These are phyloP conservation scores for Isochrysis galbana DNA, from an alignment of 78 protist genomes.

Conservation along the genomic window DNA sequence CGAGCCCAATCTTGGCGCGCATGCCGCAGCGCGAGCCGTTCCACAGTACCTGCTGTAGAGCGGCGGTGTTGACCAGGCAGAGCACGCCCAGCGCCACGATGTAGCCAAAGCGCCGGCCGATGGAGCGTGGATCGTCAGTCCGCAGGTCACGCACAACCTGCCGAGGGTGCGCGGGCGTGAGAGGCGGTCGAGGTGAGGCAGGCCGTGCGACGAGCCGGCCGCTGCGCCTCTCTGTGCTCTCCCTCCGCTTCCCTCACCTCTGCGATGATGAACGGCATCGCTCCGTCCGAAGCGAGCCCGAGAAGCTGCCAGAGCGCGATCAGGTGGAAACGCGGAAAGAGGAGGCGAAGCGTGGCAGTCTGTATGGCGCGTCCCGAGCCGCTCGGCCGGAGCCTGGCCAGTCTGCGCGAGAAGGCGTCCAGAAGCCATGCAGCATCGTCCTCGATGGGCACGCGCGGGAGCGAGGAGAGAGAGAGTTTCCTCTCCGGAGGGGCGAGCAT, in stretches of 20 bases:
- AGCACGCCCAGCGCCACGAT: background rate
- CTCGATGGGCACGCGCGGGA: background rate
- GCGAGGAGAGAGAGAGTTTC: background rate
- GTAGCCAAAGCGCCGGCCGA: background rate
- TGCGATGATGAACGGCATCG: background rate
- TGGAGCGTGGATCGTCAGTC: background rate
- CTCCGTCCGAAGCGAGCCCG: background rate
- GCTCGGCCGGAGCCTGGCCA: background rate
- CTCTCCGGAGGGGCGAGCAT: background rate
- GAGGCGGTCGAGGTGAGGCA: too few relatives aligned
- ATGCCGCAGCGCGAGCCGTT: background rate
- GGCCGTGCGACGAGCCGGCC: too few relatives aligned
- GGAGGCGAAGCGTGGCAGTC: background rate
- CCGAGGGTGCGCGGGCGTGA: too few relatives aligned
- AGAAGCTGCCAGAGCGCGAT: background rate
- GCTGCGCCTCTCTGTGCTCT: too few relatives aligned
- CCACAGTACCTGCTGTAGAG: constrained; percentile 12
- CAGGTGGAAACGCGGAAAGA: background rate
- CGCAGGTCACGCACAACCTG: constrained; percentile 4
- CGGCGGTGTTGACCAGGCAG: background rate
- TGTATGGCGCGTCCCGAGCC: background rate
- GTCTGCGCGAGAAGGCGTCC: background rate
- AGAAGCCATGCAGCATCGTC: background rate
- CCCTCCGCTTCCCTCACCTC: too few relatives aligned
- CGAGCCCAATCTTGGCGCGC: background rate